Conservation (phyloP, 192 early-diverging fungal genomes). For the Spizellomyces sp. region DNA sequence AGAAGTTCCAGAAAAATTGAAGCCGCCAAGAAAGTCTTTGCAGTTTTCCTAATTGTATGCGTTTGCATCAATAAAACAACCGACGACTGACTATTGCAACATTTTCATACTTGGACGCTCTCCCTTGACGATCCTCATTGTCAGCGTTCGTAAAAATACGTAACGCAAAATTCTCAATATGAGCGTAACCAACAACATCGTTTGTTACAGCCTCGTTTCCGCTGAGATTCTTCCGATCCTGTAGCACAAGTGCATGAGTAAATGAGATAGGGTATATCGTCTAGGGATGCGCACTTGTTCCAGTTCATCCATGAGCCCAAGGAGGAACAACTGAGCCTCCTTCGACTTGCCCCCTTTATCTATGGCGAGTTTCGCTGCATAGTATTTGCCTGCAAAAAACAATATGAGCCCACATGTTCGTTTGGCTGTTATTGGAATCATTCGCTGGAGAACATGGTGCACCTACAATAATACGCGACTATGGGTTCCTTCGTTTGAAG, state of each 20-base stretch:
- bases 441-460: background rate
- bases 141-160: conserved; percentile 89
- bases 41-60: conserved; percentile 68
- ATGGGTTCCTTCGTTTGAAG: conserved; percentile 79
- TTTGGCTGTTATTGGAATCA: too few relatives aligned
- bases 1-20: conserved; percentile 88
- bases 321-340: conserved; percentile 64
- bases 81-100: background rate
- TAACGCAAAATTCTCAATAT: conserved; percentile 89
- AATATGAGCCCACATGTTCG: background rate
- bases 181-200: conserved; percentile 75
- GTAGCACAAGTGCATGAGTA: conserved; percentile 4
- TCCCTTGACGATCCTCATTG: conserved; percentile 83
- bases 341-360: conserved; percentile 54
- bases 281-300: conserved; percentile 61
- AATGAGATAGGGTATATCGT: background rate
- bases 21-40: conserved; percentile 81
- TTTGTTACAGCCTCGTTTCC: conserved; percentile 71
- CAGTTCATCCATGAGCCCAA: conserved; percentile 72
- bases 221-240: conserved; percentile 73
- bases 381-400: conserved; percentile 66
- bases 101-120: conserved; percentile 71
- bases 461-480: conserved; percentile 90
- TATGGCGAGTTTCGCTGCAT: conserved; percentile 82
- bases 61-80: background rate